Base-by-base conservation (phyloP, 768 basidiomycete species). In the Boletus coccyginus region DNA sequence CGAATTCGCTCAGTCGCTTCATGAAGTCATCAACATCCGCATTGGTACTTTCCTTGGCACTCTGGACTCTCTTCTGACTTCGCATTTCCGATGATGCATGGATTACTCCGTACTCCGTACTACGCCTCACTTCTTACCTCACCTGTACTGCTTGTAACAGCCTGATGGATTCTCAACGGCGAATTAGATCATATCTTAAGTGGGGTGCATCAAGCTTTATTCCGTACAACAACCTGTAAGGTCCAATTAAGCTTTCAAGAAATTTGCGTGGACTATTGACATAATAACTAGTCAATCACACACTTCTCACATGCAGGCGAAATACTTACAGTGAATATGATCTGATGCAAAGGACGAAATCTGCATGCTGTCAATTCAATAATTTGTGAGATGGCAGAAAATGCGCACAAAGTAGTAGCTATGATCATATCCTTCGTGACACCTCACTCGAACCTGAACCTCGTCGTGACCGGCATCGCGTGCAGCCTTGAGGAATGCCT, bases 291-390 rank as follows among this genome's bases (percentile, higher is more conserved):
- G 27, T 65, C 58, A 49, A 68, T 21, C 13, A 10, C 36, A 38
- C 14, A 11, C 36, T 9, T 53, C 19, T 7, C 33, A 60, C 52
- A 59, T 5, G 24, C 29, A 16, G 19, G 41, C 47, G 14, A 40
- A 52, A 21, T 27, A 75, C 89, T 72, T 60, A 92, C 92, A 98
- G 50, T 87, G 87, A 60, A 98, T 79, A 65, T 99, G 96, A 62
- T 94, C 94, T 12, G 87, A 78, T 17, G 85, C 88, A 66, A 96
- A 96, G 3, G 92, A 94, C 1, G 94, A 93, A 43, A 97, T 88
- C 92, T 94, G 39, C 38, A 27, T 21, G 16, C 21, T 41, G 31
- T 58, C 44, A 58, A 50, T 47, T 35, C 19, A 54, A 17, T 43
- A 5, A n/a, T 29, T 35, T 32, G 11, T 21, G 17, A 46, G 27